Evolutionary conservation across 169 alveolate species (phyloP).

Genomic region (Cryptosporidium sp.): DNA sequence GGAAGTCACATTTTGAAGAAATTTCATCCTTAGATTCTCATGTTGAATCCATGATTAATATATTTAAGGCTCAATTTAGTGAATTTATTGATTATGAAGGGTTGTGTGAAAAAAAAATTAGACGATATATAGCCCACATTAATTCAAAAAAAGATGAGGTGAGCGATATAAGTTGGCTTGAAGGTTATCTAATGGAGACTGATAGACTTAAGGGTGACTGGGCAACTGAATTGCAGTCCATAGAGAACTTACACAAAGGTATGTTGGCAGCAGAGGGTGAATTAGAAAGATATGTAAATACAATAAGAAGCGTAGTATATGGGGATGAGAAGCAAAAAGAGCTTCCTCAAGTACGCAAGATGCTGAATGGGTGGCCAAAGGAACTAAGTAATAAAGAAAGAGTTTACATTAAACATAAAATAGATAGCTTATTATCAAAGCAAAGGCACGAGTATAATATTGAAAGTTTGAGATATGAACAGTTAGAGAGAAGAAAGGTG

Average conservation of each 20-base stretch:
- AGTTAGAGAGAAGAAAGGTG: slow-evolving; percentile 29
- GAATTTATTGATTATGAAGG: slow-evolving; percentile 27
- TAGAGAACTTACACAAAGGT: slow-evolving; percentile 13
- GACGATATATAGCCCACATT: slow-evolving; percentile 9
- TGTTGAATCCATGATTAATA: slow-evolving; percentile 8
- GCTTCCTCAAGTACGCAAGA: slow-evolving; percentile 15
- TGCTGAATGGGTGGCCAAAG: slow-evolving; percentile 43
- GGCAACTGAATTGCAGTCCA: slow-evolving; percentile 50
- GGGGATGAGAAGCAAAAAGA: slow-evolving; percentile 41
- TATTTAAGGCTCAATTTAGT: slow-evolving; percentile 34
- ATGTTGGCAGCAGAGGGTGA: slow-evolving; percentile 44
- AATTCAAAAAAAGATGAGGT: slow-evolving; percentile 2
- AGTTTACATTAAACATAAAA: slow-evolving; percentile 35
- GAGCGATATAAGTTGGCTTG: slow-evolving; percentile 2
- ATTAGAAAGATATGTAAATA: slow-evolving; percentile 40
- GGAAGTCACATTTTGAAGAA: slow-evolving; percentile 55
- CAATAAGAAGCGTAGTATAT: slow-evolving; percentile 15
- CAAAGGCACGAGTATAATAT: slow-evolving; percentile 36
- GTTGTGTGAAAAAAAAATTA: slow-evolving; percentile 26
- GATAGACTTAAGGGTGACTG: slow-evolving; percentile 45
- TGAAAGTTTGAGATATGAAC: slow-evolving; percentile 44
- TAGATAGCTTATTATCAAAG: slow-evolving; percentile 15
- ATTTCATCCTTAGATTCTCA: slow-evolving; percentile 23
- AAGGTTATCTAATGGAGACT: slow-evolving; percentile 56
- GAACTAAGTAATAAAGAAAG: slow-evolving; percentile 62